Base-by-base conservation (phyloP, 2,329 filamentous ascomycete species). In the Capronia americana region DNA sequence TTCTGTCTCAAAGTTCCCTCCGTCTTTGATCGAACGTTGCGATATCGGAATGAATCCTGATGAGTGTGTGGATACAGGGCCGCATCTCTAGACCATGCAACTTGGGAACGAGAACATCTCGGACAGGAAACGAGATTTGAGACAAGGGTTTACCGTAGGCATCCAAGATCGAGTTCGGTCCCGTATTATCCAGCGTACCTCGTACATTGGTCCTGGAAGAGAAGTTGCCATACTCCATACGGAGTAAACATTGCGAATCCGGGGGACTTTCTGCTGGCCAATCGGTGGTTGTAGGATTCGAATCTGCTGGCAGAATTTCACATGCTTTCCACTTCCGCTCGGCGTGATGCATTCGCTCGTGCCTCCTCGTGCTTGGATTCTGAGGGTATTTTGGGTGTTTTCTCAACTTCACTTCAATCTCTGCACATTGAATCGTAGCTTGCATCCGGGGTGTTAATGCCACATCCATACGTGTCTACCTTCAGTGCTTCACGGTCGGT, bases 71-170 rank as follows among this genome's bases (percentile, higher is more conserved):
- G 50, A 54, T 58, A 53, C 51, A 69, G 68, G 65, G 58, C 56
- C 68, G 48, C 67, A 69, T 62, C 65, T 67, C 51, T 69, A 65
- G 63, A 53, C 50, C 23, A 53, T 24, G 28, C 23, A 24, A 65
- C 17, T 10, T 48, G 28, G 41, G 26, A 57, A 23, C 26, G 28
- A 41, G 38, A 44, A 46, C n/a, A 17, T 17, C 4, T 55, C 28
- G 28, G 24, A 8, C 24, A 58, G 24, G 23, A 20, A 12, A 28
- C 20, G 34, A 44, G 20, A 46, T n/a, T 6, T 5, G 38, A 10
- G 32, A 3, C 5, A 41, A 41, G 38, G 38, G 17, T 41, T 41
- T 41, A 17, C 38, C 14, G 38, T n/a, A n/a, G 38, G 38, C 14
- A 44, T 44, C 38, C 38, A 44, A 44, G 38, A 44, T n/a, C 38